Evolutionary conservation across 305 asterid genomes (phyloP).

Genomic region (Withania somnifera): DNA sequence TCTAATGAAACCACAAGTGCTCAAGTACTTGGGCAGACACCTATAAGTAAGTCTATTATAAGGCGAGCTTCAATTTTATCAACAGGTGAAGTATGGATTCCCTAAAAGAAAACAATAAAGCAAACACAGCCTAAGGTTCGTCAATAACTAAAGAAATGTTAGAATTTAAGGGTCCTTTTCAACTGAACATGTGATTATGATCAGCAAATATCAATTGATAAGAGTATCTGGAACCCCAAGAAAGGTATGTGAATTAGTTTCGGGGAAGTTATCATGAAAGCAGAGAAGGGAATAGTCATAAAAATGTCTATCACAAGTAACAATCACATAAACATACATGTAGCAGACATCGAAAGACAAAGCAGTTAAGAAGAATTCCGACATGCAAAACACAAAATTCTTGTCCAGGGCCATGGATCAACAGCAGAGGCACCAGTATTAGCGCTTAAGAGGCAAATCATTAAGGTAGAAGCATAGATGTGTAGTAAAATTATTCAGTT

Average conservation of each 20-base stretch:
- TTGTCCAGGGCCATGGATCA: slow-evolving; percentile 1
- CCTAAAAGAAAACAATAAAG: not conserved
- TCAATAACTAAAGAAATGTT: not conserved
- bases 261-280: not conserved
- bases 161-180: not conserved
- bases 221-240: not conserved
- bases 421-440: not conserved
- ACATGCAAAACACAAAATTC: not conserved
- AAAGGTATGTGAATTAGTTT: not conserved
- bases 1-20: not conserved
- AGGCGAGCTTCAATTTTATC: not conserved
- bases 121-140: not conserved
- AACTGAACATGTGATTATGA: not conserved
- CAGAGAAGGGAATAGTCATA: not conserved
- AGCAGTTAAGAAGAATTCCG: not conserved
- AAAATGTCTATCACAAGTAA: not conserved
- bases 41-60: not conserved
- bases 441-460: not conserved
- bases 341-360: not conserved
- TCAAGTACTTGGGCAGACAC: not conserved
- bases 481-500: not conserved
- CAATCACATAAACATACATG: not conserved
- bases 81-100: not conserved
- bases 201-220: not conserved
- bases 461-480: not conserved